Evolutionary conservation across 2,329 filamentous ascomycete genomes (phyloP).

Genomic region (Monosporascus ibericus): DNA sequence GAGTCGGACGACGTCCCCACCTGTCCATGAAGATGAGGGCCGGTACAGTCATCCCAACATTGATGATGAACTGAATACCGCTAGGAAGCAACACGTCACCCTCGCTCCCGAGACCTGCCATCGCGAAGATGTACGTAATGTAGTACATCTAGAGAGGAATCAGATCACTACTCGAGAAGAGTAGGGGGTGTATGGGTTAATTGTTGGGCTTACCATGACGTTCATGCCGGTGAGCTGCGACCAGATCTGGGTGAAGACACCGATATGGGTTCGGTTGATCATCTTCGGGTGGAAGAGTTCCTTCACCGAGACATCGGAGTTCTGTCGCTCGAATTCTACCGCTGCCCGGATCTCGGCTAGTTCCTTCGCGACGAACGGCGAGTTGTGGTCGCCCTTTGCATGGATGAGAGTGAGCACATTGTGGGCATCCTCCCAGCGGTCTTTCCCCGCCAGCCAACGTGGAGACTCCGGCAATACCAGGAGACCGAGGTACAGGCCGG

Average conservation of each 20-base stretch:
- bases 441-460: constrained; percentile 44
- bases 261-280: constrained; percentile 67
- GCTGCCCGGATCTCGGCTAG: constrained; percentile 67
- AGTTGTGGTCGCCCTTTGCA: constrained; percentile 57
- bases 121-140: constrained; percentile 63
- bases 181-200: constrained; percentile 10
- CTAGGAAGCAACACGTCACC: constrained; percentile 58
- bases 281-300: constrained; percentile 70
- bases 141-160: constrained; percentile 50
- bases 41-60: constrained; percentile 71
- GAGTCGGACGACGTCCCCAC: constrained; percentile 65
- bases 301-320: constrained; percentile 62
- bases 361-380: constrained; percentile 61
- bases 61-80: constrained; percentile 71
- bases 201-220: constrained; percentile 48
- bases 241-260: constrained; percentile 70
- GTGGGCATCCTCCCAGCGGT: constrained; percentile 39
- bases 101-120: constrained; percentile 53
- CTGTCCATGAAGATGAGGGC: constrained; percentile 69
- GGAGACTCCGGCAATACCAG: constrained; percentile 42
- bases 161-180: constrained; percentile 5
- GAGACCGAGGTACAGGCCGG: constrained; percentile 35
- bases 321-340: constrained; percentile 65
- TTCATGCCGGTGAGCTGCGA: constrained; percentile 73
- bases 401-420: constrained; percentile 51